Conservation (phyloP, 257 asterid species). For the Catharanthus roseus region DNA sequence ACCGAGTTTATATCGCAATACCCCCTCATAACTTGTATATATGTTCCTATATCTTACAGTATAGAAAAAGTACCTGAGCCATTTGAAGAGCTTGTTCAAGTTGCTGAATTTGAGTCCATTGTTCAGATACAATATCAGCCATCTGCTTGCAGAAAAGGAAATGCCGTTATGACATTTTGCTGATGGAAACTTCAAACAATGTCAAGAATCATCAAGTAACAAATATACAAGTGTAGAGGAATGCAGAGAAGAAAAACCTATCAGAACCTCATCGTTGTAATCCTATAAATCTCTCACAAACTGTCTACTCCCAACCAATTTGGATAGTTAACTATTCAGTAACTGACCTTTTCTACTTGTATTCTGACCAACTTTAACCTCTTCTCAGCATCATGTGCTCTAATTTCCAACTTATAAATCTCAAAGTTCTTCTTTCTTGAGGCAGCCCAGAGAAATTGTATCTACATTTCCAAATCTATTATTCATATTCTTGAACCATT, state of each 20-base stretch:
- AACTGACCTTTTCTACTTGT: conserved; percentile 51
- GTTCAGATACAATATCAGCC: conserved; percentile 63
- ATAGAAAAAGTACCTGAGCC: conserved; percentile 45
- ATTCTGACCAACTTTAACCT: conserved; percentile 36
- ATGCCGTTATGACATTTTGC: conserved; percentile 1
- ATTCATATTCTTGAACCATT: neutral
- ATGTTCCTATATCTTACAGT: neutral
- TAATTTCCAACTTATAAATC: conserved; percentile 49
- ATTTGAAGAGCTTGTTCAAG: conserved; percentile 91
- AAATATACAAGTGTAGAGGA: neutral
- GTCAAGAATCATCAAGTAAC: neutral
- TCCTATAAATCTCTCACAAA: neutral
- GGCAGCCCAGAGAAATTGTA: conserved; percentile 63
- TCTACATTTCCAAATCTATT: conserved; percentile 34
- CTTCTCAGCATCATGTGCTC: conserved; percentile 51
- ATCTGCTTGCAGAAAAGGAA: conserved; percentile 28
- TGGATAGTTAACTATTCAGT: neutral
- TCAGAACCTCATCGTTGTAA: neutral
- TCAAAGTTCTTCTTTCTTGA: conserved; percentile 68
- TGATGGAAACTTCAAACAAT: conserved; percentile 1
- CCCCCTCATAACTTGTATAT: neutral
- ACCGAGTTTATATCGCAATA: neutral
- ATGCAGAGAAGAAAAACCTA: neutral
- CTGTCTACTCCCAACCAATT: neutral
- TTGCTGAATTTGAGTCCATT: conserved; percentile 88